phyloP scores from a whole-genome alignment of 106 monocot species.

The Vanilla planifolia region DNA sequence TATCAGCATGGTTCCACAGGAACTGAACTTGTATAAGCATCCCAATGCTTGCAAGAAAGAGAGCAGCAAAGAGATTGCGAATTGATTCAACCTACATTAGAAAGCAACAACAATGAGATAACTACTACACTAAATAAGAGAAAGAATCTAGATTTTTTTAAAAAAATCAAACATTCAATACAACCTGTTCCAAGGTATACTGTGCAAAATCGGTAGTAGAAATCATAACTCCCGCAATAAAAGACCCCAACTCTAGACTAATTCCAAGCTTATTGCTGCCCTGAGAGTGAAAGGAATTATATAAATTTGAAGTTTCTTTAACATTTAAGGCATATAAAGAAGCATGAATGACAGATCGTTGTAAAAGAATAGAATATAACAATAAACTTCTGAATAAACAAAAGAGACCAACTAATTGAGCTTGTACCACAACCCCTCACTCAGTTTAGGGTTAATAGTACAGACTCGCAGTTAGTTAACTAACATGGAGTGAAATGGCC shows the following conservation, averaged over 20 bases:
- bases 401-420: too few relatives aligned
- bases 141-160: background rate
- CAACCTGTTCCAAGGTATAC: slow-evolving; percentile 89
- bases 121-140: background rate
- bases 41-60: slow-evolving; percentile 97
- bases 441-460: too few relatives aligned
- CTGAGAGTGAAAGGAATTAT: slow-evolving; percentile 61
- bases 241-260: slow-evolving; percentile 97
- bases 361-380: too few relatives aligned
- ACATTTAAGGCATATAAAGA: too few relatives aligned
- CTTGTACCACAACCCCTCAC: too few relatives aligned
- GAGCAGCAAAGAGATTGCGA: slow-evolving; percentile 96
- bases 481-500: too few relatives aligned
- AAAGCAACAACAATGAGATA: slow-evolving; percentile 5
- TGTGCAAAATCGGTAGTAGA: slow-evolving; percentile 96
- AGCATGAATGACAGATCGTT: too few relatives aligned
- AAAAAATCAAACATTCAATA: background rate
- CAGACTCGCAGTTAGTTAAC: too few relatives aligned
- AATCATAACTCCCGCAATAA: slow-evolving; percentile 97
- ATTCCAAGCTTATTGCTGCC: slow-evolving; percentile 85
- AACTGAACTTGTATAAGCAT: slow-evolving; percentile 97
- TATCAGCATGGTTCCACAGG: slow-evolving; percentile 93
- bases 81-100: slow-evolving; percentile 77
- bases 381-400: too few relatives aligned
- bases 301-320: too few relatives aligned